phyloP scores from a whole-genome alignment of 208 protist species.

The Crithidia acanthocephali region DNA sequence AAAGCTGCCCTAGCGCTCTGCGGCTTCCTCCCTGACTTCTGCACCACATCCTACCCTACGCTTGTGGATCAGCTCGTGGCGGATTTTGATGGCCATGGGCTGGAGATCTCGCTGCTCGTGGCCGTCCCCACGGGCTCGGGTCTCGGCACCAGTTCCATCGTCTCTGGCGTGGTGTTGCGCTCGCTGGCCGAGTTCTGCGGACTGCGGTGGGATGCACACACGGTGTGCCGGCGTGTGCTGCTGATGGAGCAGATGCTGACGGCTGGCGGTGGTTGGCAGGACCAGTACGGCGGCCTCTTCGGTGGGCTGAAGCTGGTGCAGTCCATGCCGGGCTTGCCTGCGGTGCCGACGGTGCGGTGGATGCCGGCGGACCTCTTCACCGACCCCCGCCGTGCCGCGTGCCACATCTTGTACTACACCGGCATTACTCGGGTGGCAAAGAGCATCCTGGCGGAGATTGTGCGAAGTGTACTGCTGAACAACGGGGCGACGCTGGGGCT shows the following conservation, averaged over 20 bases:
- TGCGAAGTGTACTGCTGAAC: constrained; percentile 52
- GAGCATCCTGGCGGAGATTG: constrained; percentile 47
- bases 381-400: constrained; percentile 31
- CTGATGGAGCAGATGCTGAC: constrained; percentile 72
- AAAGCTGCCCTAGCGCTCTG: constrained; percentile 63
- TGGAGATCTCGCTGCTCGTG: constrained; percentile 60
- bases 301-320: constrained; percentile 55
- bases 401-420: constrained; percentile 70
- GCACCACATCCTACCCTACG: constrained; percentile 28
- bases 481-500: constrained; percentile 30
- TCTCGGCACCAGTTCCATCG: constrained; percentile 71
- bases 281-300: constrained; percentile 67
- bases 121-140: constrained; percentile 65
- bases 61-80: constrained; percentile 42
- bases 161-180: constrained; percentile 51
- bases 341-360: constrained; percentile 43
- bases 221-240: constrained; percentile 56
- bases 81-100: constrained; percentile 43
- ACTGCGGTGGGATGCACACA: constrained; percentile 46
- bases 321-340: constrained; percentile 36
- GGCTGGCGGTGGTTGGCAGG: constrained; percentile 73
- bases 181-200: constrained; percentile 51
- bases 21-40: constrained; percentile 57
- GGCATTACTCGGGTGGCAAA: constrained; percentile 59
- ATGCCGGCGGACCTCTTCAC: constrained; percentile 50